Percentiles rank a stretch among this genome's conserved stretches.
Conservation (phyloP, 345 rosid genomes). For the Trapa incisa region DNA sequence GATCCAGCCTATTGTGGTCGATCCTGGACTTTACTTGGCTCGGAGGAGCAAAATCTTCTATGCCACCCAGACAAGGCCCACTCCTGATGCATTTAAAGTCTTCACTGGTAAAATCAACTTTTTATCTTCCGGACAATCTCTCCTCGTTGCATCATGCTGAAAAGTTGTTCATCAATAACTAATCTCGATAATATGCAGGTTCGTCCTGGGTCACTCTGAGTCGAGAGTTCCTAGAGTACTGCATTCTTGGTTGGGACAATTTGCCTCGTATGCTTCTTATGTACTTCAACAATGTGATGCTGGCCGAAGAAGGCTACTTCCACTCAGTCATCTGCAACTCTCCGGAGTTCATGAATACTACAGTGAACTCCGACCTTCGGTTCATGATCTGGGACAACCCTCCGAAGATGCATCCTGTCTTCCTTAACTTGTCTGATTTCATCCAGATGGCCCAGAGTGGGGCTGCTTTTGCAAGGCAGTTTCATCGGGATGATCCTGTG, state of each 20-base stretch:
- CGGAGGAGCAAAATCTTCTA: constrained; percentile 78
- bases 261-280: constrained; percentile 79
- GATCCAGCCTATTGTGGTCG: constrained; percentile 80
- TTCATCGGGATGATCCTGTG: constrained; percentile 54
- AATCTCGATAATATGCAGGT: constrained; percentile 33
- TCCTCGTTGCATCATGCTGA: neutral
- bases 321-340: constrained; percentile 90
- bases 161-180: neutral
- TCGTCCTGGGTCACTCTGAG: constrained; percentile 86
- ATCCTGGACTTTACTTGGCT: constrained; percentile 78
- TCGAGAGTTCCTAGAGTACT: constrained; percentile 72
- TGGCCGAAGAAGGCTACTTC: constrained; percentile 85
- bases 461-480: constrained; percentile 80
- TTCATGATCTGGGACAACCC: constrained; percentile 97
- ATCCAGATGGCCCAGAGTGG: constrained; percentile 72
- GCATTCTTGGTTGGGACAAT: constrained; percentile 95
- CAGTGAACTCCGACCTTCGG: constrained; percentile 69
- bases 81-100: constrained; percentile 78
- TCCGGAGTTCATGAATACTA: constrained; percentile 70
- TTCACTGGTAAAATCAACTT: constrained; percentile 52
- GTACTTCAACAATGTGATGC: constrained; percentile 79
- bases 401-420: constrained; percentile 89
- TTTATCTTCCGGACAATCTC: neutral
- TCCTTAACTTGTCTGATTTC: constrained; percentile 45
- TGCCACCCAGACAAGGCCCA: constrained; percentile 67